Base-by-base conservation (phyloP, 73 alveolate species). In the Paramecium primaurelia region DNA sequence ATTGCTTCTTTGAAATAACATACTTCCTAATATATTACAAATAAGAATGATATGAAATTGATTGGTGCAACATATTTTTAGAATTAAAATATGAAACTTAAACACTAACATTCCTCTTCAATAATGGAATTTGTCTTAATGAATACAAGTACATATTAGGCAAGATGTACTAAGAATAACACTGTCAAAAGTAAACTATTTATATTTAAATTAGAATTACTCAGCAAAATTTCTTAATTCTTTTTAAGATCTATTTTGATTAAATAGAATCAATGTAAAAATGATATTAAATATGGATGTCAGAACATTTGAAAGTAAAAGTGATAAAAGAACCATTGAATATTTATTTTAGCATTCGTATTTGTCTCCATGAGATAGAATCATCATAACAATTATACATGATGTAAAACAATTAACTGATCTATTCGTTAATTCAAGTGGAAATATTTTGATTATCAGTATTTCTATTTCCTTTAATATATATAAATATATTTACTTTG, bases 381-480 rank as follows among this genome's bases (percentile, higher is more conserved):
- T 42, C 88, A 75, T 38, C 84, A 64, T 64, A 34, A 18, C 88
- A 3, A 38, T 38, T 9, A 75, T 75, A 42, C 68, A 75, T 42
- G 60, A 42, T 12, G 68, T 75, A 38, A 36, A 75, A 36, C 60
- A 38, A 38, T 75, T 75, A 75, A 75, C 88, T 22, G 60, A 75
- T 75, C 88, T 75, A 75, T 75, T 75, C 59, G 88, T 25, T 36
- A 75, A 38, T 75, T 75, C 88, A 42, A 36, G 32, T 30, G 58
- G 58, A 20, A 75, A 75, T 38, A 75, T 42, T 42, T 38, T 75
- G 22, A 75, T 38, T 22, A 75, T 42, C 14, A 75, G 14, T 22
- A 75, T 75, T 75, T 75, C 88, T 34, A 75, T 75, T 75, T 75
- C 88, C 88, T 75, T 30, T 11, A 2, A 25, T 30, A n/a, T 38